Percentiles rank a stretch among this genome's conserved stretches.
Evolutionary conservation across 768 basidiomycete genomes (phyloP).

Genomic region (Termitomyces titanicus): DNA sequence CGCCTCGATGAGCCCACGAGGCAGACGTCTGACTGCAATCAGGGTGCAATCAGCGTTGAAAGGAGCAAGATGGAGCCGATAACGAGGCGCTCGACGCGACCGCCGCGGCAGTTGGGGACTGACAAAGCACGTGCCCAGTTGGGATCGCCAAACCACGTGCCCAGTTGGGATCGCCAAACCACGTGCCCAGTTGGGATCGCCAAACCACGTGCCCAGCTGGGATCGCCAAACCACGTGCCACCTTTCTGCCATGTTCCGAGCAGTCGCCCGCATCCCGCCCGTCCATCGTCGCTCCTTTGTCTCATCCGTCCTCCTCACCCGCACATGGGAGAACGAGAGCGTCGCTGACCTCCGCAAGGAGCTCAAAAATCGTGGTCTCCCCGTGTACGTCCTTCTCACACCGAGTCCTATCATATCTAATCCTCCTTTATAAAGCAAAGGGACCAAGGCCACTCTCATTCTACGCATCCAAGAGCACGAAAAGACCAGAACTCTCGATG

Average conservation of each 20-base stretch:
- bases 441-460: conserved; percentile 56
- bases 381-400: conserved; percentile 38
- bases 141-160: no score
- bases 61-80: conserved; percentile 7
- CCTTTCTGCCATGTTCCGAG: conserved; percentile 18
- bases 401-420: not conserved
- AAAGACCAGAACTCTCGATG: conserved; percentile 20
- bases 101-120: no score
- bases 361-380: conserved; percentile 51
- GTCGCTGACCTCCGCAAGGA: conserved; percentile 48
- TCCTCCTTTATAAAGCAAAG: conserved; percentile 41
- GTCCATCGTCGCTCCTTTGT: conserved; percentile 30
- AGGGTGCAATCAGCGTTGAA: conserved; percentile 17
- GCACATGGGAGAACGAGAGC: conserved; percentile 52
- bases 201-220: no score
- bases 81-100: no score
- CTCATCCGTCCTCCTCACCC: conserved; percentile 53
- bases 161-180: no score
- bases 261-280: conserved; percentile 9
- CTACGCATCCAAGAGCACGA: conserved; percentile 53
- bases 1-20: conserved; percentile 60
- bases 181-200: no score
- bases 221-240: no score
- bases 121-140: no score
- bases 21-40: conserved; percentile 27